Evolutionary conservation across 2,329 filamentous ascomycete genomes (phyloP), one percentile per base, ranked within the genome.

Genomic region (Alternaria solani): DNA sequence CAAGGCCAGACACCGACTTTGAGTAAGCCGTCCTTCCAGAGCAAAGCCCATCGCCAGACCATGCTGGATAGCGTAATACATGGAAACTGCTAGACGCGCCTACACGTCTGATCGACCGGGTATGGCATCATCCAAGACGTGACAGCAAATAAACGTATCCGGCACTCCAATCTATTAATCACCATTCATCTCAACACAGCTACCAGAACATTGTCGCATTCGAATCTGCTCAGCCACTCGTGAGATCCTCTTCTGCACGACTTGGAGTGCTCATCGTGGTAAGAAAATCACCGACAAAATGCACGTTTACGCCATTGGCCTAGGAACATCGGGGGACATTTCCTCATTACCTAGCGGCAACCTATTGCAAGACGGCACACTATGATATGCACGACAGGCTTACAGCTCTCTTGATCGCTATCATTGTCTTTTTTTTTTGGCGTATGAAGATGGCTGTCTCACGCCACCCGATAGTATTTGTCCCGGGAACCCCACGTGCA

Each of bases 1-100:
- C 52, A 46, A 36, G 52, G 39, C 57, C 53, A 57, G 57, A 60
- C 52, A 51, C 52, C n/a, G 20, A 38, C 16, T 56, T 51, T 60
- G 57, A 51, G 53, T 60, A 60, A 60, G 57, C 57, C 43, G 16
- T 25, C 57, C 43, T 8, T 30, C 18, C n/a, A 59, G 43, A 32
- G 43, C 42, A 20, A 32, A 16, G 20, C 36, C 26, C 56, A 53
- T 48, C 36, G 34, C 38, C 20, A 23, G 20, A 36, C 51, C 30
- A 43, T 55, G 18, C 56, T 46, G 8, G 25, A 48, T 59, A 25
- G 38, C 52, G 52, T 48, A 30, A 55, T 44, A 4, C 5, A 49
- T 49, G 46, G 46, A 49, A 49, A 36, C 46, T 26, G 46, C 46
- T 49, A 49, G 46, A 49, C 46, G 46, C 32, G 30, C 46, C 46